Base-by-base conservation (phyloP, 2,329 filamentous ascomycete species). In the Fusarium euwallaceae region DNA sequence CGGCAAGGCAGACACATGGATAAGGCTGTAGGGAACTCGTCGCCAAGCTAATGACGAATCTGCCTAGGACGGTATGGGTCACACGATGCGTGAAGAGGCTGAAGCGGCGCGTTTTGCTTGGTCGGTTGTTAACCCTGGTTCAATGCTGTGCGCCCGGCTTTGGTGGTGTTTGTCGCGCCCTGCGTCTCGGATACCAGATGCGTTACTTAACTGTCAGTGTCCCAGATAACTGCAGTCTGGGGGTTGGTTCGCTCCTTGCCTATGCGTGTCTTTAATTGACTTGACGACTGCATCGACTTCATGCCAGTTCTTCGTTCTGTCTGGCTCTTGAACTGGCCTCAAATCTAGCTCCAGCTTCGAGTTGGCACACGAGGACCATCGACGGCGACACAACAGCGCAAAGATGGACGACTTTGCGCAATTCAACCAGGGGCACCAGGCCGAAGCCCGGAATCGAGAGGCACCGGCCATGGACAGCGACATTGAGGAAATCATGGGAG, bases 401-500 rank as follows among this genome's bases (percentile, higher is more conserved):
- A 36, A 20, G 48, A 81, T 81, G 80, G 68, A 80, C 59, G 79
- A 81, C 67, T 80, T 81, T 55, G 74, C 74, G n/a, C 63, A 73
- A 43, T 74, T 78, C 43, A 29, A 70, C 20, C 45, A 69, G 56
- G 67, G 51, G 43, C 65, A 64, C 20, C 67, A 61, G 27, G 34
- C 45, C 10, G 67, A 67, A 6, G 55, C 61, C 5, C 56, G 56
- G 2, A 51, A 68, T 17, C 66, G 39, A 12, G 73, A 75, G 27
- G 67, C 48, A 2, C 41, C 61, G 20, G 34, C 39, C n/a, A 45
- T 29, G 16, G 71, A 80, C 27, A 76, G 68, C 39, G 80, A 81
- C 20, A 66, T 45, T 27, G 64, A 39, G 6, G 63, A 61, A 7
- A 66, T 80, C 14, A 66, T 71, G 29, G 36, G 22, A 3, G 66